Evolutionary conservation across 345 rosid species (phyloP), one percentile per base, ranked within the genome.

Genomic region (Salix dunnii): DNA sequence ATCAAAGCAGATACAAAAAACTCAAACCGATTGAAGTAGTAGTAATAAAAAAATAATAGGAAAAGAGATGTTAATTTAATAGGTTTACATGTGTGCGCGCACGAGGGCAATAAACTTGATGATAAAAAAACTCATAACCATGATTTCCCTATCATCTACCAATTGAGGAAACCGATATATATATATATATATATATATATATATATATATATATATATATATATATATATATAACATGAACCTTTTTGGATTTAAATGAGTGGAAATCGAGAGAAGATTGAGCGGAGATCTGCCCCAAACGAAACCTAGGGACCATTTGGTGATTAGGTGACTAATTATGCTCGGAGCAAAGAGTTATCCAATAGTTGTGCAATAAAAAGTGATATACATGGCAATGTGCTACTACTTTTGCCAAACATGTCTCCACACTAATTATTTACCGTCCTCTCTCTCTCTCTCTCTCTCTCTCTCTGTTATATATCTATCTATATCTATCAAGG

Each of bases 221-320:
- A n/a, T 55, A 65, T 20, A 9, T 7, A 30, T 8, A 40, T 33
- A 33, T 46, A 71, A 70, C 75, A 40, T 64, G 72, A 75, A 55
- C 60, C 82, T 85, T 78, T 85, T 85, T 68, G 74, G 85, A 42
- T 70, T 87, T 80, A 77, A 82, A 80, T 72, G 83, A 75, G 80
- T 70, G 79, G 67, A 84, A 55, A 82, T 84, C 85, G 82, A 84
- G 85, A 75, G 79, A 76, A 87, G 90, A 89, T 82, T 60, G 80
- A 79, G 82, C 16, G 53, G 80, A 79, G 87, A 85, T 84, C 53
- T 83, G 88, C 69, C 71, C 82, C 80, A 72, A 66, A 49, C 77
- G 76, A 70, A 78, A 76, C 68, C 81, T 43, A 66, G 74, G 78
- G 79, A 72, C 78, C 79, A 70, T 51, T 60, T 42, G 43, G 35